Conservation (phyloP, 352 stramenopile species). For the Globisporangium megalacanthum region DNA sequence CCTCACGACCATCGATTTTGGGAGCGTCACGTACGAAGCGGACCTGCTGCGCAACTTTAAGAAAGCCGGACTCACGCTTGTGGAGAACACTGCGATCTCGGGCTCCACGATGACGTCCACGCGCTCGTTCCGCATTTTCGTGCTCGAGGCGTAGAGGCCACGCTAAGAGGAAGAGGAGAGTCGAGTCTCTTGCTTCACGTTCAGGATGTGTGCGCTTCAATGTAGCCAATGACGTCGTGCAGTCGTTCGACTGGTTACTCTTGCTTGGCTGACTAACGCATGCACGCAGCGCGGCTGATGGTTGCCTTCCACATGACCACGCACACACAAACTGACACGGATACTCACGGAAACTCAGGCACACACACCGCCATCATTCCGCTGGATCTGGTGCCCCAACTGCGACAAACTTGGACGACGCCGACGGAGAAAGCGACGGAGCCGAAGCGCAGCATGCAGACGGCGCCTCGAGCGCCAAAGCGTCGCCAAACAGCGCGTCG, state of each 20-base stretch:
- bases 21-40: slow-evolving; percentile 79
- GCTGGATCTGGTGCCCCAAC: too few relatives aligned
- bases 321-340: too few relatives aligned
- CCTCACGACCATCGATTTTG: slow-evolving; percentile 92
- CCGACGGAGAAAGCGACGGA: background rate
- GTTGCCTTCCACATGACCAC: too few relatives aligned
- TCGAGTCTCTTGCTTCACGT: background rate
- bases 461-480: background rate
- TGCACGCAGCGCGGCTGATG: too few relatives aligned
- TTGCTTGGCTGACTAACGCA: too few relatives aligned
- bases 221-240: too few relatives aligned
- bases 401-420: slow-evolving; percentile 8
- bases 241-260: too few relatives aligned
- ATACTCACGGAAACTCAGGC: too few relatives aligned
- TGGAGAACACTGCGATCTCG: slow-evolving; percentile 54
- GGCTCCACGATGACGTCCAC: slow-evolving; percentile 48
- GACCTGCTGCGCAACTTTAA: slow-evolving; percentile 67
- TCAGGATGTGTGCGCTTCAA: too few relatives aligned
- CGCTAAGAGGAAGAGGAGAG: too few relatives aligned
- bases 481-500: slow-evolving; percentile 23
- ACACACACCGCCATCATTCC: too few relatives aligned
- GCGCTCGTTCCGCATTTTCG: slow-evolving; percentile 62
- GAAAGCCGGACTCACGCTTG: slow-evolving; percentile 48
- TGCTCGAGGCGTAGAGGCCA: slow-evolving; percentile 39
- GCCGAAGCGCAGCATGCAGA: too few relatives aligned